Base-by-base conservation (phyloP, 1,284 basidiomycete genomes). In the Trametes polyzona region DNA sequence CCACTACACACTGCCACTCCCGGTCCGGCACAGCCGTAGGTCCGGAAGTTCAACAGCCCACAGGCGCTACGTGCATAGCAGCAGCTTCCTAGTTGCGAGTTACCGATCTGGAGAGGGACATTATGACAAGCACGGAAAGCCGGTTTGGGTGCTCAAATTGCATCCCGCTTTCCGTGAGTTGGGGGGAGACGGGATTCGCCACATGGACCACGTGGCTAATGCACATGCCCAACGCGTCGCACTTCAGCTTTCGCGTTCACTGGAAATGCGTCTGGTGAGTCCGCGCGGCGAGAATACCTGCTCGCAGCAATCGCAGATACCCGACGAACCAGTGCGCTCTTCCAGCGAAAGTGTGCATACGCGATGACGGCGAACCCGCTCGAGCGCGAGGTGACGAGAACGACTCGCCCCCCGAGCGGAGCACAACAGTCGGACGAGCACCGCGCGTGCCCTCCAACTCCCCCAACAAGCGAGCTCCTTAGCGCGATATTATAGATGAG, bases 361-460 rank as follows among this genome's bases (percentile, higher is more conserved):
- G 29, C n/a, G 30, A 48, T 36, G 46, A 51, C 50, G 30, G 55
- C 51, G 39, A 35, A 54, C 35, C n/a, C 30, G 30, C 23, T 40
- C 33, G 10, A 47, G 16, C 51, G 39, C 36, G 36, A 37, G 36
- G 36, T 17, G 14, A 17, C 36, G 16, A 37, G 36, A 37, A 14
- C 16, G 36, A 37, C 36, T 37, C 36, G 36, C 36, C 36, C 36
- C 36, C 36, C 9, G 17, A 37, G 36, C 36, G 36, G 19, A 37
- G 36, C 36, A 37, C 36, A n/a, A 37, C 36, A 37, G 36, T 37
- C 36, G 36, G 36, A 17, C 36, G n/a, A 14, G 36, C 36, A 7
- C 19, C 36, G 16, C 36, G 36, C 36, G 37, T 21, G 37, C 37
- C 19, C 37, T n/a, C 37, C 19, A 21, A 40, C 37, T 40, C 37